Evolutionary conservation across 805 yeast genomes (phyloP), one percentile per base, ranked within the genome.

Genomic region (Vanderwaltozyma tropicalis): DNA sequence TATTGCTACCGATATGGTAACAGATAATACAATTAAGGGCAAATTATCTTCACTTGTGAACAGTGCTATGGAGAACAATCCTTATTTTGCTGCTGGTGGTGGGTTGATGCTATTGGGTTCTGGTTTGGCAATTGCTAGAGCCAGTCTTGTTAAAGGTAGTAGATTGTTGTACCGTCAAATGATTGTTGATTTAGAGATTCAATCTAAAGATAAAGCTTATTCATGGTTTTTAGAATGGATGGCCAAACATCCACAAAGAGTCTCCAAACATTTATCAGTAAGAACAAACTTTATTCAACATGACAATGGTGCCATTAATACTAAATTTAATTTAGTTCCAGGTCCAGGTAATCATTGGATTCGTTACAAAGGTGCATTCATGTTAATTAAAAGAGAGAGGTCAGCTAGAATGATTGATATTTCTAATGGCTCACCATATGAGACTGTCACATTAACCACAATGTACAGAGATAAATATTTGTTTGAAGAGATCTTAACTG

Each of bases 41-140:
- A 55, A 59, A 50, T 55, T 64, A 1, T 44, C 53, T 1, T 45
- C 43, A 41, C 61, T 78, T 4, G 61, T 76, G 49, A 61, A 71
- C 30, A 76, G 74, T 39, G 72, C 76, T 2, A 66, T 82, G 41
- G 69, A 69, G 17, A 71, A 74, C 27, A 89, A 89, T 56, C 97
- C 96, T n/a, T 87, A 86, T 59, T 89, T 92, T 65, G 92, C 96
- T 1, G 98, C 97, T 0, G 98, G 98, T 52, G 96, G 96, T 50
- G 98, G 98, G 0, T 66, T 92, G 29, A 92, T 92, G 98, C 66
- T 88, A 3, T 65, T 92, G 2, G 98, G 98, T n/a, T 87, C 95
- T 0, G 80, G 79, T 1, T 61, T 92, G 25, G 94, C 96, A 0
- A 49, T 86, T 7, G 77, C 85, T 0, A 67, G 95, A 35, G 78